Base-by-base conservation (phyloP, 1,139 yeast species). In the Yamadazyma pseudoaaseri region DNA sequence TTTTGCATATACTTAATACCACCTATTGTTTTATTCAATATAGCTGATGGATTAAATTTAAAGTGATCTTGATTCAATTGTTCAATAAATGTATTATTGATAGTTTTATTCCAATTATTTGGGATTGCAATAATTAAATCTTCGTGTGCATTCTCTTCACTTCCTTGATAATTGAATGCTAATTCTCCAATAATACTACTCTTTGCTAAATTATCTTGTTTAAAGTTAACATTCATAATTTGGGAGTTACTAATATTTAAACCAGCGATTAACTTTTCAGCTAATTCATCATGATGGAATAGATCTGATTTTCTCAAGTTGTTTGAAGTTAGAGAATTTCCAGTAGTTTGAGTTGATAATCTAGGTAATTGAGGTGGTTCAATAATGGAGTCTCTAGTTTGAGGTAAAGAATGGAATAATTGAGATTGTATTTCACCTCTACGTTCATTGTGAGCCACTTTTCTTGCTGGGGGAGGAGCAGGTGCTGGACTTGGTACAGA, bases 161-260 rank as follows among this genome's bases (percentile, higher is more conserved):
- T 47, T n/a, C 58, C 53, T 33, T 64, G 71, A 57, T 76, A 86
- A 50, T 80, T 81, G 52, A 86, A 74, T 0, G 95, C 94, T 47
- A 86, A 63, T 56, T 86, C 96, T 29, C 96, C 96, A 39, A 83
- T 71, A 11, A 80, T 70, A 48, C 81, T 81, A 2, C 85, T 73
- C 31, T 76, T 71, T 3, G 56, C 50, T 25, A 80, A 60, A 27
- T 62, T 60, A 18, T 92, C 94, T 52, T 82, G 87, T 42, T 76
- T 76, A 54, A 81, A 79, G 14, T 73, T 70, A 3, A 86, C 94
- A 52, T 81, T 84, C 42, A 86, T 69, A n/a, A 84, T 79, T 57
- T 87, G 96, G 10, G 90, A 90, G 42, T 86, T 63, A 24, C 94
- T 81, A 1, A 87, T 78, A 51, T 82, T 82, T 48, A 87, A 66